phyloP scores from a whole-genome alignment of 306 rosid genomes.

The Sicyos baderoa region DNA sequence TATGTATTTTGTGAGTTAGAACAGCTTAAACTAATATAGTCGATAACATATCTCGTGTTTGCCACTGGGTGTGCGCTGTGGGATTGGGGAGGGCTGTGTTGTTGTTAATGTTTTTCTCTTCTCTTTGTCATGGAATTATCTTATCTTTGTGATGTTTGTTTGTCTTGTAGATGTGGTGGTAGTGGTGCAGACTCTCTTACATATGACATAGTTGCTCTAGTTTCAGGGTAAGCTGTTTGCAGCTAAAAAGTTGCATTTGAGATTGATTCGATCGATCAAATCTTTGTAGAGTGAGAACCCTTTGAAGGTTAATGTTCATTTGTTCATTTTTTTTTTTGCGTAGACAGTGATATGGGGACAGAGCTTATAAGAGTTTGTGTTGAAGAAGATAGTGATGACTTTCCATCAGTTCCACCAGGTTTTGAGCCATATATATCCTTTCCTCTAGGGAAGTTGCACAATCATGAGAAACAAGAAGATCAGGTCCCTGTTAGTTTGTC shows the following conservation, averaged over 20 bases:
- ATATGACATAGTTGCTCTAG: conserved; percentile 7
- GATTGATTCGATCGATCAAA: conserved; percentile 22
- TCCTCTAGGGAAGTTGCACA: conserved; percentile 43
- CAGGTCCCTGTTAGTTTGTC: conserved; percentile 36
- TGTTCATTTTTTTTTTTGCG: conserved; percentile 4
- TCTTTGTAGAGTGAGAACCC: conserved; percentile 28
- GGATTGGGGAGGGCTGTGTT: neutral
- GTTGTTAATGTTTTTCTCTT: neutral
- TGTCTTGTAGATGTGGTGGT: conserved; percentile 17
- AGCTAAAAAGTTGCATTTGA: conserved; percentile 3
- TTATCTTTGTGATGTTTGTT: conserved; percentile 22
- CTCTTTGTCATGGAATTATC: conserved; percentile 19
- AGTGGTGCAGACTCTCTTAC: neutral
- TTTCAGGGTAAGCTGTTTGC: conserved; percentile 19
- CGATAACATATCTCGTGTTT: neutral
- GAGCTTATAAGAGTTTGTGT: conserved; percentile 72
- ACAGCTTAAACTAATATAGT: neutral
- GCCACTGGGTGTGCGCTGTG: neutral
- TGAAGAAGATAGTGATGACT: conserved; percentile 85
- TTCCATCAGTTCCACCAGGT: conserved; percentile 96
- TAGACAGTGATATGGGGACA: conserved; percentile 62
- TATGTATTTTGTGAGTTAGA: neutral
- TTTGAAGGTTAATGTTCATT: conserved; percentile 18
- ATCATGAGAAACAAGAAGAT: conserved; percentile 38
- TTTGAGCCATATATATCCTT: conserved; percentile 80